Conservation (phyloP, 768 basidiomycete species). For the Suillus subaureus region DNA sequence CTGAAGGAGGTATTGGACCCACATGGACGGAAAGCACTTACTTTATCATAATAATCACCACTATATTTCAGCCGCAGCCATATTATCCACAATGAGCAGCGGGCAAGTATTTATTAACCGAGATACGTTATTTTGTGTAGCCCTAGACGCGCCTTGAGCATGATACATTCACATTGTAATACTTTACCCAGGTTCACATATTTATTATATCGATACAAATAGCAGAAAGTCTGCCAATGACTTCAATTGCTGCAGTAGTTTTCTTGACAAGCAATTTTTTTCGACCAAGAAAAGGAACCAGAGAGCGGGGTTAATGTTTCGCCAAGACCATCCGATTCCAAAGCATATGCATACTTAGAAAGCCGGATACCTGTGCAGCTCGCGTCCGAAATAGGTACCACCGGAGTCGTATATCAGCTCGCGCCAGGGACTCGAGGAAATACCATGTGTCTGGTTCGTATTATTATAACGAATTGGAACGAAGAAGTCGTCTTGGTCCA, state of each 20-base stretch:
- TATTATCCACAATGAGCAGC: slow-evolving; percentile 10
- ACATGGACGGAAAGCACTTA: not conserved
- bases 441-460: not conserved
- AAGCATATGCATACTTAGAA: not conserved
- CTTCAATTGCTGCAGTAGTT: not conserved
- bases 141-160: slow-evolving; percentile 20
- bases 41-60: slow-evolving; percentile 15
- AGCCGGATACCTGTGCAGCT: not conserved
- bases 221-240: not conserved
- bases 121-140: slow-evolving; percentile 25
- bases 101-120: slow-evolving; percentile 28
- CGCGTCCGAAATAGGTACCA: not conserved
- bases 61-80: not conserved
- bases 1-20: slow-evolving; percentile 20
- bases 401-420: not conserved
- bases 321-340: not conserved
- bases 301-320: not conserved
- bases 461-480: not conserved
- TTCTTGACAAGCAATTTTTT: slow-evolving; percentile 3
- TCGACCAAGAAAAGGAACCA: not conserved
- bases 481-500: not conserved
- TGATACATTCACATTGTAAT: slow-evolving; percentile 21
- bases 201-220: not conserved
- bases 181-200: slow-evolving; percentile 8
- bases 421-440: not conserved